Evolutionary conservation across 345 rosid species (phyloP), one percentile per base, ranked within the genome.

Genomic region (Luvunga scandens): DNA sequence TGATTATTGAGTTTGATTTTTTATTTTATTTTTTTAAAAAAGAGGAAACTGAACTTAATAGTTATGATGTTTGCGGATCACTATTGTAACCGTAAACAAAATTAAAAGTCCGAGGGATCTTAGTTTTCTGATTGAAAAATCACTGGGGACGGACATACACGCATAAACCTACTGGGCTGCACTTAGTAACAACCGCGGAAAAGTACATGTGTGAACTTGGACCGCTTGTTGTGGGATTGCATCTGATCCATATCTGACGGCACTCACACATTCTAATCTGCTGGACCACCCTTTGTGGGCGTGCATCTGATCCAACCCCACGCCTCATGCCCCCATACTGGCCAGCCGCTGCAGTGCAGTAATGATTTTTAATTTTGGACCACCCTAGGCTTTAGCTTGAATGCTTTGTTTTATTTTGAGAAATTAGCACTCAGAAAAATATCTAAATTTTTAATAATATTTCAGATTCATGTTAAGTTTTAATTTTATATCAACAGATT

Each of bases 101-200:
- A 75, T 22, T 36, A 42, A 38, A 22, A 13, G n/a, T 48, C 57
- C 70, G 81, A 21, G 87, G 87, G 87, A 84, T 79, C 82, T 38
- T 83, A 53, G 67, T 77, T 48, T 10, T 12, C 62, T 66, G 75
- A 59, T 38, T 21, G 55, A 42, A 76, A 61, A 64, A 55, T 84
- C 78, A 50, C 69, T 73, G 75, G 53, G 22, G 31, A 69, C 80
- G 24, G 77, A 66, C 71, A 21, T 19, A 1, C 19, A 30, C 22
- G 31, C 69, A 34, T 38, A 22, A 19, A 56, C 24, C 10, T 0
- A 18, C n/a, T 42, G 66, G 66, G 55, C 57, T 55, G 77, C 69
- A 78, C 77, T 53, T 65, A n/a, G 50, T 31, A 59, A 62, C 39
- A 22, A 78, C 70, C 80, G 55, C 59, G 67, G 13, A 61, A n/a